These are phyloP conservation scores for Mortierella sp. DNA, from an alignment of 371 early-diverging fungal species.

Conservation along the genomic window DNA sequence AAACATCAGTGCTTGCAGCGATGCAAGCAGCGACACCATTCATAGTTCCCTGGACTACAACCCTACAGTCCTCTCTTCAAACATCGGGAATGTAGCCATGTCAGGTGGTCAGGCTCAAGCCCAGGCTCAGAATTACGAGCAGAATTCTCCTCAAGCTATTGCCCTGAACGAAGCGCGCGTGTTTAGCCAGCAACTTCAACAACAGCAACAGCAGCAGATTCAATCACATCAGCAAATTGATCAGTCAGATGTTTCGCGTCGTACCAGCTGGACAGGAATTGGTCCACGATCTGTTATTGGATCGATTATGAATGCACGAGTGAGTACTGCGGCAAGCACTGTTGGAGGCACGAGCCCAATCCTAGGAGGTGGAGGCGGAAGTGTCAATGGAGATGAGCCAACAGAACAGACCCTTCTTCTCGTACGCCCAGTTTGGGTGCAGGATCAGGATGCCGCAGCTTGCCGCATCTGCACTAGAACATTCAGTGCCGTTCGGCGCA, in stretches of 20 bases:
- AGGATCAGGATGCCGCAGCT: slow-evolving; percentile 50
- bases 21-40: neutral
- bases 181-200: slow-evolving; percentile 40
- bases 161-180: slow-evolving; percentile 36
- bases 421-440: slow-evolving; percentile 46
- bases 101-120: slow-evolving; percentile 12
- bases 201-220: slow-evolving; percentile 16
- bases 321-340: slow-evolving; percentile 24
- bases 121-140: slow-evolving; percentile 15
- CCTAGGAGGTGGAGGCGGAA: slow-evolving; percentile 23
- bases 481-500: slow-evolving; percentile 53
- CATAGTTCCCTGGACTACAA: neutral
- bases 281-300: slow-evolving; percentile 22
- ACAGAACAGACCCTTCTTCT: slow-evolving; percentile 52
- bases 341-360: slow-evolving; percentile 32
- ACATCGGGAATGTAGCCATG: slow-evolving; percentile 22
- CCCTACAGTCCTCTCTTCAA: slow-evolving; percentile 12
- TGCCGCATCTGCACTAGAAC: slow-evolving; percentile 41
- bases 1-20: neutral
- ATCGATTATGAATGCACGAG: slow-evolving; percentile 24
- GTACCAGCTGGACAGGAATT: slow-evolving; percentile 21
- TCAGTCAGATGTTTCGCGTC: slow-evolving; percentile 12
- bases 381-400: slow-evolving; percentile 31
- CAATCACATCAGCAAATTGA: neutral
- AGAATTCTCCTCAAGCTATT: slow-evolving; percentile 25